phyloP scores from a whole-genome alignment of 768 basidiomycete genomes.

The Mycena chlorophos region DNA sequence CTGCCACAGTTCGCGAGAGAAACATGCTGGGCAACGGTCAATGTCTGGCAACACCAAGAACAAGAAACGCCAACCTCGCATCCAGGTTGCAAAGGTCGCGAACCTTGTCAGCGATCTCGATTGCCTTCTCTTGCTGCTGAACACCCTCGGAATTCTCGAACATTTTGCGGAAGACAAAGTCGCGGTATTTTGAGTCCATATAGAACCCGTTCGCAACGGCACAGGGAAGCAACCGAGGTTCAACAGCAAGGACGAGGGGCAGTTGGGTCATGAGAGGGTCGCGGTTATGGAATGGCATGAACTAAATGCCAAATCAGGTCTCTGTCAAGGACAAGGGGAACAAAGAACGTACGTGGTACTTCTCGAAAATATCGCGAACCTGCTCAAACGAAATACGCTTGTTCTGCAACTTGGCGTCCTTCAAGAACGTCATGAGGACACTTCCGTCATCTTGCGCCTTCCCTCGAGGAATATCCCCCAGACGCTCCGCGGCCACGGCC shows the following conservation, averaged over 20 bases:
- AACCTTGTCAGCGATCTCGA: conserved; percentile 68
- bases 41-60: conserved; percentile 6
- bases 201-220: conserved; percentile 73
- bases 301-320: conserved; percentile 41
- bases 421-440: conserved; percentile 63
- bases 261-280: conserved; percentile 79
- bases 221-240: conserved; percentile 70
- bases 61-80: conserved; percentile 48
- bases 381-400: conserved; percentile 64
- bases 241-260: conserved; percentile 73
- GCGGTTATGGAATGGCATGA: conserved; percentile 76
- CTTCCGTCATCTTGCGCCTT: conserved; percentile 76
- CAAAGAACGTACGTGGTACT: conserved; percentile 54
- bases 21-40: conserved; percentile 60
- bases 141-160: conserved; percentile 61
- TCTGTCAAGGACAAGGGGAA: conserved; percentile 21
- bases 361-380: conserved; percentile 65
- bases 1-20: conserved; percentile 78
- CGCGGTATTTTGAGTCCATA: conserved; percentile 83
- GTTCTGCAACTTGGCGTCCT: conserved; percentile 64
- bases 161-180: conserved; percentile 87
- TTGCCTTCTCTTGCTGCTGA: conserved; percentile 59
- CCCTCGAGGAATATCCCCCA: conserved; percentile 65
- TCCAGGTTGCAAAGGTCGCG: conserved; percentile 72
- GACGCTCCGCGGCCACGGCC: conserved; percentile 54